Base-by-base conservation (phyloP, 345 rosid genomes). In the Eucalyptus curtisii region DNA sequence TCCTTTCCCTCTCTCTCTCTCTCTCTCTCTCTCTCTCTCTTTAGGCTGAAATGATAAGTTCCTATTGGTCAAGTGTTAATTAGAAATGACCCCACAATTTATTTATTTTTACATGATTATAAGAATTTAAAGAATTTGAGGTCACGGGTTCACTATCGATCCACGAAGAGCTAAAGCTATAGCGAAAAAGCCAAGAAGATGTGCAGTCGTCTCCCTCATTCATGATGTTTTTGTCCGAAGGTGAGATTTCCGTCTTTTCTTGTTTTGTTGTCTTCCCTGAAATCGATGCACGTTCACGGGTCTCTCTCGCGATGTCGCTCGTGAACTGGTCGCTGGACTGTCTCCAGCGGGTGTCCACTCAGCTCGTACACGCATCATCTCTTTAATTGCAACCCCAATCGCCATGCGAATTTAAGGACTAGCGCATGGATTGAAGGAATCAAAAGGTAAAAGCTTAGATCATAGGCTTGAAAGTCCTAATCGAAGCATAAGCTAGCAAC, bases 231-330 rank as follows among this genome's bases (percentile, higher is more conserved):
- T 88, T 91, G 92, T 91, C 88, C 91, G 90, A 87, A 86, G 87
- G 76, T 68, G 89, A 88, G 68, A 87, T 49, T 49, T 49, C 14
- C 84, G 90, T 40, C 61, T 87, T 52, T 86, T 52, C 86, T 88
- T 87, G 89, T 68, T 55, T 86, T 88, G 52, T 88, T 89, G 47
- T 86, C 44, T 86, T 61, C 45, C 89, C 89, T 52, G 85, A 84
- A 90, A 66, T 86, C 88, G 86, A 89, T 87, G 90, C 87, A 49
- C 25, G 85, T 57, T 92, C 93, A 92, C 93, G 93, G 93, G 90
- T 87, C 88, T 49, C 61, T 82, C 91, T 37, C 16, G 9, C 80
- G 44, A n/a, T 19, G 47, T 76, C 71, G 44, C 93, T 64, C 85
- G 93, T 90, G 93, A 91, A 90, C 89, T 88, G 45, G 17, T 86